Evolutionary conservation across 192 early-diverging fungal species (phyloP).

Genomic region (Backusella psychrophila): DNA sequence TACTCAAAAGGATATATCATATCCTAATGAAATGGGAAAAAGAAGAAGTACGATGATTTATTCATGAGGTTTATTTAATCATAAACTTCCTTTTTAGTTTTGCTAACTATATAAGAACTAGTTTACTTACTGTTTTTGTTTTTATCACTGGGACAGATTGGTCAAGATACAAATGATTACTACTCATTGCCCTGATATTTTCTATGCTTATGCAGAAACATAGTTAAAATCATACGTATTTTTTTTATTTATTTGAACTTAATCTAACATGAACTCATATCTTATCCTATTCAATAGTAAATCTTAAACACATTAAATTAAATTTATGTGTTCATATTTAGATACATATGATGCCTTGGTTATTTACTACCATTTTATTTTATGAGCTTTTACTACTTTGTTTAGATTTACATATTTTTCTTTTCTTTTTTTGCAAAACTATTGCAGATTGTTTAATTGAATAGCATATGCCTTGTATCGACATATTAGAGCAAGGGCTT

Average conservation of each 20-base stretch:
- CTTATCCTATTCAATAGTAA: not conserved
- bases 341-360: not conserved
- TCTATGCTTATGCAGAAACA: not conserved
- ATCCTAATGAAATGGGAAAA: not conserved
- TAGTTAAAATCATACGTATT: not conserved
- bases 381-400: not conserved
- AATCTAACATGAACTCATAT: not conserved
- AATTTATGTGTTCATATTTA: not conserved
- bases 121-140: not conserved
- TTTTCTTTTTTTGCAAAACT: not conserved
- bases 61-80: not conserved
- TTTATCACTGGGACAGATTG: not conserved
- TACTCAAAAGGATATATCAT: not conserved
- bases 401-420: not conserved
- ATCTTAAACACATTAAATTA: not conserved
- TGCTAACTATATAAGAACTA: not conserved
- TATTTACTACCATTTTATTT: not conserved
- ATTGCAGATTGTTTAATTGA: too few relatives aligned
- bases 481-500: too few relatives aligned
- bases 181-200: not conserved
- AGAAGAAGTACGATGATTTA: not conserved
- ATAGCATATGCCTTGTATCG: too few relatives aligned
- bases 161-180: not conserved
- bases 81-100: not conserved
- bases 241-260: not conserved